Evolutionary conservation across 768 basidiomycete genomes (phyloP).

Genomic region (Agaricus bisporus): DNA sequence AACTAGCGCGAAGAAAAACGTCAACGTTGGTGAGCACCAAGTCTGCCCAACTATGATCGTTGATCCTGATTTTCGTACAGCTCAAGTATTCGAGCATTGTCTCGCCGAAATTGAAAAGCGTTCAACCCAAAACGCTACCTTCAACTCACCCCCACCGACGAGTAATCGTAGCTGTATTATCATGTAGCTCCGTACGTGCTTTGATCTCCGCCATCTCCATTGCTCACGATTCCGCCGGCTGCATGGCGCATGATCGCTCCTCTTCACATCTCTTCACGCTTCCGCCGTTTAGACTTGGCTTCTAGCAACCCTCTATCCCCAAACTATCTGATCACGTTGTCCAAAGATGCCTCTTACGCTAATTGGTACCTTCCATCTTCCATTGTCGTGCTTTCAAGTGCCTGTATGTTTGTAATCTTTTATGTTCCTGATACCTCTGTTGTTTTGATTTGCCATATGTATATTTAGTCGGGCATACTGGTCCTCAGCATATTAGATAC

Average conservation of each 20-base stretch:
- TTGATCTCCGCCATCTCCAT: not conserved
- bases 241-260: not conserved
- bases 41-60: not conserved
- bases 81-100: conserved; percentile 76
- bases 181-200: conserved; percentile 36
- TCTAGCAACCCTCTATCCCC: not conserved
- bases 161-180: conserved; percentile 41
- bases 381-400: not conserved
- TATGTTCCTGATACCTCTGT: not conserved
- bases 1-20: conserved; percentile 76
- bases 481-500: not conserved
- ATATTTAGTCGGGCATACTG: not conserved
- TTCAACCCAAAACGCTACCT: conserved; percentile 19
- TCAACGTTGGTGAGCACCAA: conserved; percentile 65
- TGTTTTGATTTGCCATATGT: not conserved
- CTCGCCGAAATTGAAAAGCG: conserved; percentile 75
- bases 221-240: not conserved
- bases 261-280: conserved; percentile 7
- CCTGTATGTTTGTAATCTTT: not conserved
- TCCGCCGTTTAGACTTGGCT: not conserved
- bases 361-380: not conserved
- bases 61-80: conserved; percentile 25
- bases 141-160: conserved; percentile 28
- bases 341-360: not conserved
- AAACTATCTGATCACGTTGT: not conserved